Conservation (phyloP, 257 asterid species). For the Plectranthus barbatus region DNA sequence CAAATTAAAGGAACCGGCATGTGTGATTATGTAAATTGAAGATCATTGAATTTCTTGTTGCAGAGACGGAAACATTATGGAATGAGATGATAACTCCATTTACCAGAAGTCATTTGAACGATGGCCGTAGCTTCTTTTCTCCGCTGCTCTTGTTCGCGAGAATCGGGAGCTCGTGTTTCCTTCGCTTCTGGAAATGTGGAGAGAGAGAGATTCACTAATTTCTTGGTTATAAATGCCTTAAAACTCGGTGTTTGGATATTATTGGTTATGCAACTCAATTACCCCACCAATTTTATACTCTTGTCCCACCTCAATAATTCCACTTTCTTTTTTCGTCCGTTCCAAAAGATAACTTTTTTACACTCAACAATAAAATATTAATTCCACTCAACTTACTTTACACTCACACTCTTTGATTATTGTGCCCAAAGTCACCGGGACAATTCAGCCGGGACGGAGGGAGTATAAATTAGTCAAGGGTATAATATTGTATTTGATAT, state of each 20-base stretch:
- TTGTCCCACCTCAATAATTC: too few species aligned
- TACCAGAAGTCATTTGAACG: slow-evolving; percentile 46
- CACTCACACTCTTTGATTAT: too few species aligned
- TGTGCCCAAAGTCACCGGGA: too few species aligned
- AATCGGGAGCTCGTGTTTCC: slow-evolving; percentile 4
- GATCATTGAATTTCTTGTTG: background rate
- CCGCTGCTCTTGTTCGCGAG: background rate
- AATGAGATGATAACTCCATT: background rate
- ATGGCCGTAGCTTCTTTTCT: background rate
- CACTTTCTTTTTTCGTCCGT: too few species aligned
- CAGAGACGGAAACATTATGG: background rate
- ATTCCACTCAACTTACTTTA: too few species aligned
- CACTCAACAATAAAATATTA: too few species aligned
- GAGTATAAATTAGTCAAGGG: too few species aligned
- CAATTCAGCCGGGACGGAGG: too few species aligned
- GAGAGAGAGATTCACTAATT: background rate
- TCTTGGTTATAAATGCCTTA: slow-evolving; percentile 3
- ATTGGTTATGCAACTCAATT: too few species aligned
- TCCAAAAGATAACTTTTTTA: too few species aligned
- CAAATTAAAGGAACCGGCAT: background rate
- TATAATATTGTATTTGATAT: too few species aligned
- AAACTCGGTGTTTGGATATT: background rate
- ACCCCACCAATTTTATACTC: too few species aligned
- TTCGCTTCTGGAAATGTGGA: background rate
- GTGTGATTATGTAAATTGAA: background rate